Evolutionary conservation across 805 yeast genomes (phyloP).

Genomic region (Schwanniomyces sp.): DNA sequence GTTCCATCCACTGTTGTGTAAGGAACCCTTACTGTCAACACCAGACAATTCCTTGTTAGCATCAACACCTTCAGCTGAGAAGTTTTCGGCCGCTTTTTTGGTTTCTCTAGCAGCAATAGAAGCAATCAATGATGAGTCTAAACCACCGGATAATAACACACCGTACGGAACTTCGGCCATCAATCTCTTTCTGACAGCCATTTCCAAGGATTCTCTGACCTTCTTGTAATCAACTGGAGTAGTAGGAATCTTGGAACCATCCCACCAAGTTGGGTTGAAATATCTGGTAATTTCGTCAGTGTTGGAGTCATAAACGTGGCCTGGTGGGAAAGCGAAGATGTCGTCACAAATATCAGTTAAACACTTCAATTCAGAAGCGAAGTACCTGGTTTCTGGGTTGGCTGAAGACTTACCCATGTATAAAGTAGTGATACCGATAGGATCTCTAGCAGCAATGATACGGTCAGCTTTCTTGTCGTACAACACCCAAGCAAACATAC

Average conservation of each 20-base stretch:
- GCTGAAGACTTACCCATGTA: conserved; percentile 85
- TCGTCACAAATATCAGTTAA: conserved; percentile 92
- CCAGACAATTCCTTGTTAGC: conserved; percentile 81
- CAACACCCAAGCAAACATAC: conserved; percentile 96
- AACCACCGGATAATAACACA: conserved; percentile 94
- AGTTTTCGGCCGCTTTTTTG: conserved; percentile 59
- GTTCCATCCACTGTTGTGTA: conserved; percentile 75
- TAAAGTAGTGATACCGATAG: conserved; percentile 94
- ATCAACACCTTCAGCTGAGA: conserved; percentile 49
- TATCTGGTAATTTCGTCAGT: conserved; percentile 86
- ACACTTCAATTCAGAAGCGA: conserved; percentile 94
- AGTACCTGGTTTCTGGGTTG: conserved; percentile 74
- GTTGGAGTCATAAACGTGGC: conserved; percentile 91
- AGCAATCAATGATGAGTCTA: conserved; percentile 95
- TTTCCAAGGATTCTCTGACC: conserved; percentile 80
- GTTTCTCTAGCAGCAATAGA: conserved; percentile 97
- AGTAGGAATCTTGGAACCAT: conserved; percentile 71
- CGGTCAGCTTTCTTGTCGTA: conserved; percentile 85
- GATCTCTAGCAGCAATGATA: conserved; percentile 96
- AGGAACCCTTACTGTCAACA: conserved; percentile 84
- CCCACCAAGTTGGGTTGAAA: conserved; percentile 95
- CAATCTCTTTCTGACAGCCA: conserved; percentile 96
- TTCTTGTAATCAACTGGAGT: conserved; percentile 69
- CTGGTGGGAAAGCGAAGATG: conserved; percentile 95
- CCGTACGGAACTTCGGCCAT: conserved; percentile 99